Base-by-base conservation (phyloP, 2,329 filamentous ascomycete genomes). In the Paecilomyces sp. region DNA sequence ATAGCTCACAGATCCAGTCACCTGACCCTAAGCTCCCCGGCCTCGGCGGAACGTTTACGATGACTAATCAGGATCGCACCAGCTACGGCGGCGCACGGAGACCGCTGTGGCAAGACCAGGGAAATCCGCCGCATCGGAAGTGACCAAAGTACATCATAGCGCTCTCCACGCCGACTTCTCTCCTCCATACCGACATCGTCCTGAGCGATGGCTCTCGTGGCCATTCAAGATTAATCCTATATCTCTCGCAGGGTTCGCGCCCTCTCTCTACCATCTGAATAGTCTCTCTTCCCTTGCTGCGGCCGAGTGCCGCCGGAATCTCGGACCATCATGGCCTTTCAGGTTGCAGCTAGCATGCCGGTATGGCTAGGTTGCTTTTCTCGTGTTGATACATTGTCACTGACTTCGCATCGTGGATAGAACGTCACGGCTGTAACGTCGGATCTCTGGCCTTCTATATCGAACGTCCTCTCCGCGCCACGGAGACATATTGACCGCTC, bases 311-410 rank as follows among this genome's bases (percentile, higher is more conserved):
- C 73, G 74, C 72, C 67, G 57, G 65, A 47, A 61, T 56, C 66
- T 65, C 64, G 64, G 69, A 70, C 67, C 68, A 77, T 61, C 68
- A 83, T 83, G 82, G 80, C 80, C 69, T 80, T 82, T 67, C 79
- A 80, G 70, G 73, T 77, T 66, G 75, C 80, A 64, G 70, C 79
- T 65, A 74, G 74, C 63, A 68, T 79, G 63, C 78, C 79, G 66
- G 80, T 83, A 70, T 66, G 79, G 50, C 63, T 33, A 28, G 47
- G 50, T 51, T 52, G n/a, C 22, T 0, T 25, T n/a, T 55, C 31
- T 22, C 30, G 54, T 33, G 54, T 55, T 13, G 3, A 31, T 11
- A 12, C 15, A 55, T 28, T 13, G 11, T 55, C 5, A 18, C 54
- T 33, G 31, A 9, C 28, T 54, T 15, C 18, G 30, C 11, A 33